phyloP scores from a whole-genome alignment of 1,284 basidiomycete genomes.

The Ustilago sp. region DNA sequence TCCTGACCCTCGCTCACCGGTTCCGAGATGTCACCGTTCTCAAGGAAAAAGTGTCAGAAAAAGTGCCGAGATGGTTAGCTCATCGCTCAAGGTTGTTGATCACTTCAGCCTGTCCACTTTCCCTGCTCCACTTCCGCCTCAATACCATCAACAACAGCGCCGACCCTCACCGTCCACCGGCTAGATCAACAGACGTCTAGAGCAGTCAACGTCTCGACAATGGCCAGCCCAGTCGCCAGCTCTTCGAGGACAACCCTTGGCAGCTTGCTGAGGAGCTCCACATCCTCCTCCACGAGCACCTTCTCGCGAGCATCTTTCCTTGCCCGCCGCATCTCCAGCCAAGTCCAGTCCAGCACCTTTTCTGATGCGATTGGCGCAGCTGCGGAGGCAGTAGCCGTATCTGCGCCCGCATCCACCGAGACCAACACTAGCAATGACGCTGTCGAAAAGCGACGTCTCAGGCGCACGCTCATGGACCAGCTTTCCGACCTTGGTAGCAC shows the following conservation, averaged over 20 bases:
- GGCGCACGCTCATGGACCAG: conserved; percentile 73
- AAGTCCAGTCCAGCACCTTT: conserved; percentile 6
- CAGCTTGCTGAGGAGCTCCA: conserved; percentile 32
- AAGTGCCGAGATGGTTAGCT: neutral
- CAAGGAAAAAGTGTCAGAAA: conserved; percentile 24
- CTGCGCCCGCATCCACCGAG: conserved; percentile 4
- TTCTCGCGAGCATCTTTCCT: conserved; percentile 6
- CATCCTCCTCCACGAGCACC: conserved; percentile 10
- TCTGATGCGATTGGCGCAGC: conserved; percentile 16
- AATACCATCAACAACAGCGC: neutral
- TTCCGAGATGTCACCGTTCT: conserved; percentile 13
- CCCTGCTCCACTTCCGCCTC: neutral
- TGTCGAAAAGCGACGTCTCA: conserved; percentile 43
- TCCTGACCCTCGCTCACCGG: neutral
- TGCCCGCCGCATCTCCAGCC: conserved; percentile 25
- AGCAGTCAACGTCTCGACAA: conserved; percentile 8
- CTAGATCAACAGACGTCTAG: neutral
- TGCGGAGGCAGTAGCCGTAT: conserved; percentile 4
- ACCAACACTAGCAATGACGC: conserved; percentile 26
- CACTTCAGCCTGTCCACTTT: neutral
- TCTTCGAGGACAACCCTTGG: conserved; percentile 48
- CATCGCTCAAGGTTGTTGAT: conserved; percentile 6
- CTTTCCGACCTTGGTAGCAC: conserved; percentile 82
- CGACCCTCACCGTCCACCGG: neutral
- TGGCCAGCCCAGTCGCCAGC: conserved; percentile 55